These are phyloP conservation scores for Solanum boliviense DNA, from an alignment of 257 asterid species.

Conservation along the genomic window DNA sequence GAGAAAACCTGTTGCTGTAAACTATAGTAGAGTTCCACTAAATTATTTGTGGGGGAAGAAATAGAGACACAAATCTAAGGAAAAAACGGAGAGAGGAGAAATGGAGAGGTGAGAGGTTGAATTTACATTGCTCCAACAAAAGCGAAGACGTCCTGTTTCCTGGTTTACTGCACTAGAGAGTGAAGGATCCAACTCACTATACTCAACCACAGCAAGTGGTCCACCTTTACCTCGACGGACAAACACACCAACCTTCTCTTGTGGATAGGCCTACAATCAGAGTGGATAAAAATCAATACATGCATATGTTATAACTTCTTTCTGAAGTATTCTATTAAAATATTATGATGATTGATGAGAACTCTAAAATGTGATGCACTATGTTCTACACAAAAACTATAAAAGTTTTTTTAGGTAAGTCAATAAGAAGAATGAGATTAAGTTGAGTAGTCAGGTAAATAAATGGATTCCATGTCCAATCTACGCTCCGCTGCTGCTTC, in stretches of 20 bases:
- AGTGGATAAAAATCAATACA: neutral
- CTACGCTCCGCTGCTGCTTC: neutral
- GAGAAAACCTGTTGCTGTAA: neutral
- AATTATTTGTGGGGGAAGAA: neutral
- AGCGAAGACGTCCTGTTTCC: slow-evolving; percentile 91
- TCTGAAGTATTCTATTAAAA: neutral
- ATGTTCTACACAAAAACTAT: neutral
- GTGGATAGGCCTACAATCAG: slow-evolving; percentile 72
- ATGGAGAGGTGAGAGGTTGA: neutral
- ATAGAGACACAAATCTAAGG: neutral
- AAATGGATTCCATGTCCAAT: neutral
- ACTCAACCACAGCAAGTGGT: slow-evolving; percentile 90
- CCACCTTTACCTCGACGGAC: slow-evolving; percentile 91
- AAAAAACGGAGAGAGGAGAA: neutral
- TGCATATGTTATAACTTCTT: neutral
- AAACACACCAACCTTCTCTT: slow-evolving; percentile 96
- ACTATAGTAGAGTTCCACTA: neutral
- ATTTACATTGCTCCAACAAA: slow-evolving; percentile 92
- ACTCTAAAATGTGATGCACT: neutral
- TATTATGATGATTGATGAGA: neutral
- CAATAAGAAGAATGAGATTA: neutral
- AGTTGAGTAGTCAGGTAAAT: neutral
- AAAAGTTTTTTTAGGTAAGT: neutral
- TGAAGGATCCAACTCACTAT: slow-evolving; percentile 75
- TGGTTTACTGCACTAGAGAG: slow-evolving; percentile 68